Base-by-base conservation (phyloP, 2,329 filamentous ascomycete species). In the Pseudogymnoascus sp. region DNA sequence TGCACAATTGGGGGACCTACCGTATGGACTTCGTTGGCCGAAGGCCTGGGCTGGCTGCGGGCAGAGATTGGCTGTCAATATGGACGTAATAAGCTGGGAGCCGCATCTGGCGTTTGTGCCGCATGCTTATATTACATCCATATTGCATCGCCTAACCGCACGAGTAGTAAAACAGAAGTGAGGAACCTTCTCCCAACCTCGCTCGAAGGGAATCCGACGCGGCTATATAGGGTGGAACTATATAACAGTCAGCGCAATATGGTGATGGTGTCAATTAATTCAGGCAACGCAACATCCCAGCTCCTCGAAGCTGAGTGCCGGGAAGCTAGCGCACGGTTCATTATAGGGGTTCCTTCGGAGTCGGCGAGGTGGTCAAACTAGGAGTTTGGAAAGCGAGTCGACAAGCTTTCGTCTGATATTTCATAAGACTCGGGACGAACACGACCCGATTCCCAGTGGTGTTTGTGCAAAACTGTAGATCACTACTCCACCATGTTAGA, bases 271-370 rank as follows among this genome's bases (percentile, higher is more conserved):
- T 5, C n/a, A 33, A 33, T 33, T 56, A 56, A 56, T 56, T 19
- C 31, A n/a, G 26, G 33, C n/a, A 33, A 7, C 50, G 50, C 29
- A 33, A n/a, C 29, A 56, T 33, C 29, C 26, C n/a, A 56, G 50
- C 50, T 33, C 29, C n/a, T 56, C 50, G 46, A 56, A 56, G 26
- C 50, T 56, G 50, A 56, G n/a, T 33, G 50, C 50, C 50, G 29
- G 29, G 10, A 21, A 33, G n/a, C 50, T 33, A 56, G 26, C 50
- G n/a, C 29, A 56, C 26, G 6, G 50, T 33, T 56, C 29, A 56
- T 33, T 33, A 19, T 56, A 33, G 50, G 50, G 50, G n/a, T 31
- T 33, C 17, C 10, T 10, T 31, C 17, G 17, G 50, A 21, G 50
- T 19, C 2, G 50, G 29, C n/a, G 23, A 21, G n/a, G 13, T 33